Evolutionary conservation across 805 yeast genomes (phyloP).

Genomic region (Pichia sporocuriosa): DNA sequence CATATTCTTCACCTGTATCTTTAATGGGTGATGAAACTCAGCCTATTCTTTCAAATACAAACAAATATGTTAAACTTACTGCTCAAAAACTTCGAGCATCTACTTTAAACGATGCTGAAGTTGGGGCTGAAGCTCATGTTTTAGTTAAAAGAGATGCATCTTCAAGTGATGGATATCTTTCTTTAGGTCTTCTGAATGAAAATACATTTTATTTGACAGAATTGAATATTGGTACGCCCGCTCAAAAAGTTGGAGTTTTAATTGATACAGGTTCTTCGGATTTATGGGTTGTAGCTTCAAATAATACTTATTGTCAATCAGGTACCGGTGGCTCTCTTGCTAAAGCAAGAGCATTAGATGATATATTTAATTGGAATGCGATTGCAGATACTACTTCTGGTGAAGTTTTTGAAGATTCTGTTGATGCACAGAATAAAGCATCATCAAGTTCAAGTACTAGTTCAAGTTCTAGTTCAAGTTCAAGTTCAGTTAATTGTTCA

Average conservation of each 20-base stretch:
- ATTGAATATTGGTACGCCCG: constrained; percentile 49
- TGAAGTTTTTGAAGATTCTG: neutral
- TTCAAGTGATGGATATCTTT: neutral
- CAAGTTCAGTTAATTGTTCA: constrained; percentile 30
- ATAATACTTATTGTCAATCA: constrained; percentile 40
- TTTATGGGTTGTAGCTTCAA: constrained; percentile 52
- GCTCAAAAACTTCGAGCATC: constrained; percentile 17
- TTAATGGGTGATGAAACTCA: neutral
- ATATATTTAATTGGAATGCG: constrained; percentile 11
- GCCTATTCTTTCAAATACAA: neutral
- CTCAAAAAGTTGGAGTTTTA: constrained; percentile 46
- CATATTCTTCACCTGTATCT: neutral
- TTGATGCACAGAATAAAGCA: neutral
- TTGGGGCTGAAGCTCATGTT: constrained; percentile 15
- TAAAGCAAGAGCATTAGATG: constrained; percentile 1
- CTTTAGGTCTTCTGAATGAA: constrained; percentile 20
- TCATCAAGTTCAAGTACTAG: neutral
- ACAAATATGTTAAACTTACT: constrained; percentile 17
- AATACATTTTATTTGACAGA: constrained; percentile 39
- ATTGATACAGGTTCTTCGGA: constrained; percentile 76
- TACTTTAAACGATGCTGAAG: constrained; percentile 4
- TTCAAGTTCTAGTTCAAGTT: too few species aligned
- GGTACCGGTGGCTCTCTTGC: constrained; percentile 12
- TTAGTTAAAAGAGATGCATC: constrained; percentile 17
- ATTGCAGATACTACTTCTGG: neutral